phyloP scores from a whole-genome alignment of 306 rosid species.

The Acacia acuminata region DNA sequence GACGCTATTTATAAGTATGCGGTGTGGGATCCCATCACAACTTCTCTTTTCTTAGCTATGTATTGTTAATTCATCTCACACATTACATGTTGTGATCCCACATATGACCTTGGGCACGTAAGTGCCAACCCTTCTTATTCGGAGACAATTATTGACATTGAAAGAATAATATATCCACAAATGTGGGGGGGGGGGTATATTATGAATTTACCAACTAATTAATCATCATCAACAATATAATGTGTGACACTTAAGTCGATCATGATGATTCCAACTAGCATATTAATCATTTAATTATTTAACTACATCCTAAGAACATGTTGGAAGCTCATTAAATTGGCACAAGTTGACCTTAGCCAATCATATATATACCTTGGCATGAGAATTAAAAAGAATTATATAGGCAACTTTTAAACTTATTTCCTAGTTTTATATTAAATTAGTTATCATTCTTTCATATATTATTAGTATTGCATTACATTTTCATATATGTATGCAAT shows the following conservation, averaged over 20 bases:
- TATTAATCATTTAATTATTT: background rate
- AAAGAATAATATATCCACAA: background rate
- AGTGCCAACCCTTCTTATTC: too few relatives aligned
- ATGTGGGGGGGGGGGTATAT: background rate
- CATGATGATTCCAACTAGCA: slow-evolving; percentile 35
- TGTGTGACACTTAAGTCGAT: slow-evolving; percentile 41
- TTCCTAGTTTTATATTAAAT: background rate
- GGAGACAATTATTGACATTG: background rate
- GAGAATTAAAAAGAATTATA: background rate
- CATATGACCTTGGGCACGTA: too few relatives aligned
- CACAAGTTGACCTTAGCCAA: background rate
- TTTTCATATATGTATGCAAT: too few relatives aligned
- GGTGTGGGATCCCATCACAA: background rate
- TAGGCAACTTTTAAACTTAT: background rate
- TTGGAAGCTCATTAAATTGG: slow-evolving; percentile 27
- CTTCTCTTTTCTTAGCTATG: too few relatives aligned
- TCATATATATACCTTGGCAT: background rate
- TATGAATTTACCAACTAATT: slow-evolving; percentile 2
- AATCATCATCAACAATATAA: slow-evolving; percentile 25
- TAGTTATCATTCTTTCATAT: too few relatives aligned
- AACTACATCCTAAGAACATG: slow-evolving; percentile 7
- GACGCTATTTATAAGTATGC: too few relatives aligned
- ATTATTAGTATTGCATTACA: too few relatives aligned
- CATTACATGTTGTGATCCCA: too few relatives aligned
- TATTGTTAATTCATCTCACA: too few relatives aligned